Percentiles rank a stretch among this genome's conserved stretches.
Conservation (phyloP, 75 land plant genomes). For the Ceratopteris richardii region DNA sequence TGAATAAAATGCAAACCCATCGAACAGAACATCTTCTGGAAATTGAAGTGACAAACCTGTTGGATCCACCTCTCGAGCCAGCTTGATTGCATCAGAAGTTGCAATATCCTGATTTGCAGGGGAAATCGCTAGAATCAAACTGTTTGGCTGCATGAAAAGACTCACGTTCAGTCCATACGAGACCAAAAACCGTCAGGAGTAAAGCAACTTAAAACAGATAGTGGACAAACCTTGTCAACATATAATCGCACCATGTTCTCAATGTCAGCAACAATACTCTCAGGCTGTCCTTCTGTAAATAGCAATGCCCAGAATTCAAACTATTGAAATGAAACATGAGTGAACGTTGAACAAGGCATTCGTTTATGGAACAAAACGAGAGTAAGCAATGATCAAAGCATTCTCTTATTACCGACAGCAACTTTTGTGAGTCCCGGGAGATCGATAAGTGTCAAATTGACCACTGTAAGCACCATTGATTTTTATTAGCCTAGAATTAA, state of each 20-base stretch:
- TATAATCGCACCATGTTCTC: conserved; percentile 78
- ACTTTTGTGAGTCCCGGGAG: conserved; percentile 91
- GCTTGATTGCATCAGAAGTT: conserved; percentile 90
- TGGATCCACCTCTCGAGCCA: conserved; percentile 88
- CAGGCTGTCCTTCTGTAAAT: conserved; percentile 78
- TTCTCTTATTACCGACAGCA: conserved; percentile 61
- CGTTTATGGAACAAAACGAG: too few species aligned
- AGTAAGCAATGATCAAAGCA: too few species aligned
- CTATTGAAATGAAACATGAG: too few species aligned
- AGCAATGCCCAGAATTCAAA: neutral
- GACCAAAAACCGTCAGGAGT: too few species aligned
- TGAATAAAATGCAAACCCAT: too few species aligned
- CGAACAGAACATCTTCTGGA: too few species aligned
- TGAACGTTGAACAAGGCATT: too few species aligned
- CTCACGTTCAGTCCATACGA: too few species aligned
- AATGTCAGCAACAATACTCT: conserved; percentile 75
- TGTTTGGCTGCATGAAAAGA: conserved; percentile 59
- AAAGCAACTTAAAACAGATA: too few species aligned
- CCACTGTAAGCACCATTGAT: conserved; percentile 43
- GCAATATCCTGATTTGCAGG: conserved; percentile 93
- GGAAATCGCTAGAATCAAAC: conserved; percentile 75
- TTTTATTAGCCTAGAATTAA: too few species aligned
- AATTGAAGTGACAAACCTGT: conserved; percentile 44
- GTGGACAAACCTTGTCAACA: conserved; percentile 62
- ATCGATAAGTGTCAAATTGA: conserved; percentile 87